Base-by-base conservation (phyloP, 208 protist species). In the Angomonas deanei region DNA sequence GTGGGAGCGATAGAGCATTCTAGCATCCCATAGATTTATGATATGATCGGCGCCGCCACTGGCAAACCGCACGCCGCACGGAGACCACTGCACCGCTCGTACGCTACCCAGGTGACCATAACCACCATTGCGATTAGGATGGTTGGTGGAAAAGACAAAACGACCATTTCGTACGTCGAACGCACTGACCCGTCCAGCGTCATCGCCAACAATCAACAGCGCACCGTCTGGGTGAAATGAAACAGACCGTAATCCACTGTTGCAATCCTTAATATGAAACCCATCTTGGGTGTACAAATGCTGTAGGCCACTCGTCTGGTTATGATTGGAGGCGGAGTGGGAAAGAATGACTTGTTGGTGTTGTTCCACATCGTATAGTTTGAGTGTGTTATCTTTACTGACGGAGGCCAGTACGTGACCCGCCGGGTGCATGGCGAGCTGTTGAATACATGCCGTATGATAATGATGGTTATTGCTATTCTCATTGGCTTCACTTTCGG, bases 21-120 rank as follows among this genome's bases (percentile, higher is more conserved):
- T 78, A 8, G 82, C 84, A 34, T 95, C 89, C 74, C 85, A 95
- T 11, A 95, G 26, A 38, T 95, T 81, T 28, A 95, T 66, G 21
- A 81, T 65, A 34, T 71, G 64, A 50, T 95, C 89, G 0, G 70
- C 80, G 5, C 85, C 86, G 30, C 83, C 89, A 0, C 84, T 83
- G 57, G 84, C 84, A 30, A 95, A 61, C 24, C 82, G 89, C 15
- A 83, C 68, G 1, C 89, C 89, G 39, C 84, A 91, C 1, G 84
- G 89, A 4, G 83, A 91, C 86, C 89, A 95, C 17, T 76, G 63
- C 19, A 95, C 79, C 49, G 84, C 89, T 1, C 60, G 80, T 23
- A 80, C 81, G 6, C 65, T 54, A 23, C 70, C 58, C 34, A 92
- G 49, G 72, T 94, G 88, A 6, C 70, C 83, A 10, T 27, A 8